phyloP scores from a whole-genome alignment of 768 basidiomycete genomes.

The Hygrophorus russula region DNA sequence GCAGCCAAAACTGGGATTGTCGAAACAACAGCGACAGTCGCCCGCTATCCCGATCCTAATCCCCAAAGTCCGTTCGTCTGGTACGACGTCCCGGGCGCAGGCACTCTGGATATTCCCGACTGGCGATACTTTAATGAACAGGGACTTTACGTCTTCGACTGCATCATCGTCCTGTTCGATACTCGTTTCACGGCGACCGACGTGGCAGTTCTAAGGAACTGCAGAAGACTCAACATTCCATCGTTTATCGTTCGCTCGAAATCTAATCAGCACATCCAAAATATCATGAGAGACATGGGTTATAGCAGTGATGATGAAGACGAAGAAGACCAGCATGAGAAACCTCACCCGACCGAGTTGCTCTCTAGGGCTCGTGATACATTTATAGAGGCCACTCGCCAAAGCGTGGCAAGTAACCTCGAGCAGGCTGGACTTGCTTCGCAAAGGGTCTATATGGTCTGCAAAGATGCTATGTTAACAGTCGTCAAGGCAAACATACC shows the following conservation, averaged over 20 bases:
- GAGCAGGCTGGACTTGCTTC: not conserved
- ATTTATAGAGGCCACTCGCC: not conserved
- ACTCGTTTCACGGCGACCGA: slow-evolving; percentile 23
- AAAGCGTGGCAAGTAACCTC: not conserved
- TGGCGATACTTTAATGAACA: slow-evolving; percentile 27
- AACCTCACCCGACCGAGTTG: not conserved
- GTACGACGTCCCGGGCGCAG: slow-evolving; percentile 25
- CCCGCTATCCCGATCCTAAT: slow-evolving; percentile 16
- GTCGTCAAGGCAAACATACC: not conserved
- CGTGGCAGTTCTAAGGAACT: slow-evolving; percentile 20
- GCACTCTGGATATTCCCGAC: slow-evolving; percentile 18
- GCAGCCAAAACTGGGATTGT: slow-evolving; percentile 19
- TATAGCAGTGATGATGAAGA: not conserved
- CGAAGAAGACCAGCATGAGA: not conserved
- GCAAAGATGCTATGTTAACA: slow-evolving; percentile 1
- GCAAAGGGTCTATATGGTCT: slow-evolving; percentile 1
- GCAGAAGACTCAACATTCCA: slow-evolving; percentile 16
- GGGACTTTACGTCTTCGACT: slow-evolving; percentile 25
- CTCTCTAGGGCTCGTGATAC: not conserved
- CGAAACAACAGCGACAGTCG: slow-evolving; percentile 16
- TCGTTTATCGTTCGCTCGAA: slow-evolving; percentile 25
- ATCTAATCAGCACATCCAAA: slow-evolving; percentile 10
- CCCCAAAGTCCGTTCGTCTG: slow-evolving; percentile 15
- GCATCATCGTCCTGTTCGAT: slow-evolving; percentile 20
- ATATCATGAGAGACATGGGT: not conserved